Percentiles rank a stretch among this genome's conserved stretches.
Conservation (phyloP, 2,329 filamentous ascomycete species). For the Botryotinia calthae region DNA sequence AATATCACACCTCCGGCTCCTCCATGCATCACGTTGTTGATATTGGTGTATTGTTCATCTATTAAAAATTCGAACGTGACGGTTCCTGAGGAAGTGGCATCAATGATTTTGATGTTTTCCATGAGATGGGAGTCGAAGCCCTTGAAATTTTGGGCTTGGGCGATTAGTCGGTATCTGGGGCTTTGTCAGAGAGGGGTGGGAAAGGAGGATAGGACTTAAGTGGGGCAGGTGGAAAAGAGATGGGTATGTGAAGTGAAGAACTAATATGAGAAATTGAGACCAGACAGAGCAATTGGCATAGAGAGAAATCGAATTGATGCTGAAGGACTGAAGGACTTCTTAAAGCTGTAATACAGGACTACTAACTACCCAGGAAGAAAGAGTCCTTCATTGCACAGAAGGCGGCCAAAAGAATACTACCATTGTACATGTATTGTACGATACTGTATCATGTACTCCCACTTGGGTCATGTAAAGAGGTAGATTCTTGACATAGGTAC, state of each 20-base stretch:
- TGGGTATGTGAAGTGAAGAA: not conserved
- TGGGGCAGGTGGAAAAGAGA: too few relatives aligned
- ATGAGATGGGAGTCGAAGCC: slow-evolving; percentile 34
- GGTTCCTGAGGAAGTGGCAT: slow-evolving; percentile 38
- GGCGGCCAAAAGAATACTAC: not conserved
- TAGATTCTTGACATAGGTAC: not conserved
- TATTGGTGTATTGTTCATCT: slow-evolving; percentile 46
- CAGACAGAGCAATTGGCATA: rapidly evolving
- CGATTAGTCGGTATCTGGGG: slow-evolving; percentile 31
- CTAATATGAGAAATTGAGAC: not conserved
- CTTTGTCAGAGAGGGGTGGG: slow-evolving; percentile 2
- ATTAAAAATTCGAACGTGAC: slow-evolving; percentile 47
- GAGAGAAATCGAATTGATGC: not conserved
- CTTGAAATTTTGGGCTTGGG: slow-evolving; percentile 21
- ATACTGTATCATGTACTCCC: not conserved
- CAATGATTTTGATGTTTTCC: slow-evolving; percentile 33
- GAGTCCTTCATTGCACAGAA: not conserved
- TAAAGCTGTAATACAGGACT: not conserved
- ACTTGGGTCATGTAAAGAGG: not conserved
- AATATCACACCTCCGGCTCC: slow-evolving; percentile 54
- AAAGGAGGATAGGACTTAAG: not conserved
- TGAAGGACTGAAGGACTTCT: not conserved
- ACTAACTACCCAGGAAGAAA: not conserved
- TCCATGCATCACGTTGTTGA: slow-evolving; percentile 50
- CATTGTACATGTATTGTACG: too few relatives aligned